phyloP scores from a whole-genome alignment of 495 filamentous ascomycete genomes.

The Xylaria palmicola region DNA sequence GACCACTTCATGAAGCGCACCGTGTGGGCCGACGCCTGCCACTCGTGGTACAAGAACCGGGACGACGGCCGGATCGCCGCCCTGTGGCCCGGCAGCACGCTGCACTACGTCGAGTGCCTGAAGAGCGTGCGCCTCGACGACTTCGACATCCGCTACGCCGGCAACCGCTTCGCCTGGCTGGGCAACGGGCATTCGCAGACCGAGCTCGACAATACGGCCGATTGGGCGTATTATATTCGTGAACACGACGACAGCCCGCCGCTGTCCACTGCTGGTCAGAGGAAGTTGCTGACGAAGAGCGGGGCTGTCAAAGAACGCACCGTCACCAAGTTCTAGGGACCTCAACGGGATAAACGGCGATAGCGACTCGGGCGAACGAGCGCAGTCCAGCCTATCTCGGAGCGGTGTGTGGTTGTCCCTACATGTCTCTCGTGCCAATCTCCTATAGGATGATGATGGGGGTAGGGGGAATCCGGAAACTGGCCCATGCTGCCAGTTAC shows the following conservation, averaged over 20 bases:
- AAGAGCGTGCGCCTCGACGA: slow-evolving; percentile 49
- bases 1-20: slow-evolving; percentile 45
- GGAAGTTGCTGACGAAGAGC: slow-evolving; percentile 19
- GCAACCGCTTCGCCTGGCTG: slow-evolving; percentile 50
- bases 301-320: slow-evolving; percentile 9
- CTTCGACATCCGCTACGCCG: slow-evolving; percentile 49
- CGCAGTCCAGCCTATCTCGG: too few species aligned
- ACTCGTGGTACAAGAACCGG: slow-evolving; percentile 51
- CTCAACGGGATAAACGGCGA: too few species aligned
- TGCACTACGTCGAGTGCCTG: slow-evolving; percentile 55
- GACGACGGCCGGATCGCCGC: slow-evolving; percentile 45
- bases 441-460: too few species aligned
- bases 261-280: slow-evolving; percentile 9
- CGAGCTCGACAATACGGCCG: slow-evolving; percentile 24
- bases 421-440: too few species aligned
- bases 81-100: slow-evolving; percentile 43
- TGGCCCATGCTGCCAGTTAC: too few species aligned
- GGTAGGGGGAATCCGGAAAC: too few species aligned
- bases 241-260: slow-evolving; percentile 9
- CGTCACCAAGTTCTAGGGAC: too few species aligned
- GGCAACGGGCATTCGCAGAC: slow-evolving; percentile 43
- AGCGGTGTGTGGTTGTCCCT: too few species aligned
- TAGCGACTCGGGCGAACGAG: too few species aligned
- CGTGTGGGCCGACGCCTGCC: slow-evolving; percentile 48
- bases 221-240: slow-evolving; percentile 26